Percentiles rank a stretch among this genome's conserved stretches.
Evolutionary conservation across 2,329 filamentous ascomycete species (phyloP).

Genomic region (Sporothrix humicola): DNA sequence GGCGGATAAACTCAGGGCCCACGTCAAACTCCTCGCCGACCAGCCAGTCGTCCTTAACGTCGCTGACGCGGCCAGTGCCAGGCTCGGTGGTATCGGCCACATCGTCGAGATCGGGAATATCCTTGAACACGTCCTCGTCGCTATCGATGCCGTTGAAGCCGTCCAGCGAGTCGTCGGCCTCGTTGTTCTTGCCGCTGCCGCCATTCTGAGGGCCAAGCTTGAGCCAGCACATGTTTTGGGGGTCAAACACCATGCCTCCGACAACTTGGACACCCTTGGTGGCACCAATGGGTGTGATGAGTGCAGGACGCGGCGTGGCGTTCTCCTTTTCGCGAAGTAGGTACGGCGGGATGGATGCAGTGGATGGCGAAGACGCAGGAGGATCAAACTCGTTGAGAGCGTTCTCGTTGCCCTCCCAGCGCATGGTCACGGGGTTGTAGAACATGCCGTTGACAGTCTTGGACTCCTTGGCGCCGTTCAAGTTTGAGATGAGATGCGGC

Average conservation of each 20-base stretch:
- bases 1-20: constrained; percentile 87
- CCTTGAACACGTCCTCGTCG: constrained; percentile 92
- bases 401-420: constrained; percentile 97
- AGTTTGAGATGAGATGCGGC: constrained; percentile 86
- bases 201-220: constrained; percentile 66
- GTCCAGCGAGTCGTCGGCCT: constrained; percentile 64
- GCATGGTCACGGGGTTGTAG: constrained; percentile 84
- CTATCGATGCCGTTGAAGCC: constrained; percentile 76
- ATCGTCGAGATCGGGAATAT: constrained; percentile 90
- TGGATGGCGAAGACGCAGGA: constrained; percentile 60
- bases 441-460: constrained; percentile 95
- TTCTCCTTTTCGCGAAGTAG: constrained; percentile 61
- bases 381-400: constrained; percentile 78
- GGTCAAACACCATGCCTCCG: constrained; percentile 98
- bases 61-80: constrained; percentile 61
- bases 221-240: constrained; percentile 96
- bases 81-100: constrained; percentile 57
- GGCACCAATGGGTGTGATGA: constrained; percentile 88
- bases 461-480: constrained; percentile 73
- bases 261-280: constrained; percentile 90
- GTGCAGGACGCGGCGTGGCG: constrained; percentile 69
- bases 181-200: constrained; percentile 49
- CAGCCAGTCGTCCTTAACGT: constrained; percentile 76
- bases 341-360: constrained; percentile 52
- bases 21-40: constrained; percentile 98